Base-by-base conservation (phyloP, 768 basidiomycete species). In the Tremella mesenterica region DNA sequence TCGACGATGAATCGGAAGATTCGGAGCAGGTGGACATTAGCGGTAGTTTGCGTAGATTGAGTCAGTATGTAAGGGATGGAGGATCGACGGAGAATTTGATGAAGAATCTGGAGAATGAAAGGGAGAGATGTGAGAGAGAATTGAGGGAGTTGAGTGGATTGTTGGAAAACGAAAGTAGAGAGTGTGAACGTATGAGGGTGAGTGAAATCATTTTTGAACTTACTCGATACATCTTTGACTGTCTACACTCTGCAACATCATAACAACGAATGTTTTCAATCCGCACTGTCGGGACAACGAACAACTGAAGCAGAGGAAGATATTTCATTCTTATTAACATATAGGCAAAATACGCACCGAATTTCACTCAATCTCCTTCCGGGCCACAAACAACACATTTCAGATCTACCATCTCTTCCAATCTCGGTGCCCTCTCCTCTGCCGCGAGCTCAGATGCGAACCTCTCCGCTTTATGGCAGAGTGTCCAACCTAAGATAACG, bases 291-390 rank as follows among this genome's bases (percentile, higher is more conserved):
- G n/a, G n/a, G n/a, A n/a, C n/a, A n/a, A n/a, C n/a, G n/a, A 20
- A n/a, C 8, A 1, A 12, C 23, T 38, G 29, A 9, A 8, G 14
- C 25, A 29, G 10, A 29, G 34, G 26, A 30, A 18, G 34, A 8
- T 41, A 28, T 31, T 3, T 4, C 48, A n/a, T n/a, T n/a, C n/a
- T n/a, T n/a, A n/a, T n/a, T n/a, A n/a, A n/a, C n/a, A n/a, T n/a
- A n/a, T n/a, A 47, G 50, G 41, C 44, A 25, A 85, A 85, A 72
- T 92, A 88, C 71, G 85, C 85, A 27, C 84, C 90, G 60, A 71
- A 81, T 26, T 96, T 88, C 85, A 83, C 85, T 7, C 92, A 95
- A 72, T 79, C 81, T 8, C 92, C 93, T 0, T 85, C 85, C 4
- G 83, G 87, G 0, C 78, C 80, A 1, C 73, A 83, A 53, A 86